Percentiles rank a stretch among this genome's conserved stretches.
These are phyloP conservation scores for Rhizoclosmatium globosum DNA, from an alignment of 192 early-diverging fungal species.

Conservation along the genomic window DNA sequence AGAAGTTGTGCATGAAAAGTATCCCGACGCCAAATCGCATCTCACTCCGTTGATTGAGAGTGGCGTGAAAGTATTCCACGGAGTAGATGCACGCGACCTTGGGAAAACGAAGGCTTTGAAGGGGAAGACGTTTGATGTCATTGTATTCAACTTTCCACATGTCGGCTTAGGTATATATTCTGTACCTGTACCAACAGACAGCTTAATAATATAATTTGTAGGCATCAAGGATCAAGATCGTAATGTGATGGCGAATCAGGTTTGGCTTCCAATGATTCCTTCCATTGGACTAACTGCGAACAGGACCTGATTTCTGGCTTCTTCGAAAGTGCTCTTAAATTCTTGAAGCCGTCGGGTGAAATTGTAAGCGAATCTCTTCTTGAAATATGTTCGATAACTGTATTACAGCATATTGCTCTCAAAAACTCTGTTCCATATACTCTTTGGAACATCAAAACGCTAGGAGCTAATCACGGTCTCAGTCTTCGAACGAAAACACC, in stretches of 20 bases:
- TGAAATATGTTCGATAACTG: not conserved
- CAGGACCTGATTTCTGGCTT: conserved; percentile 41
- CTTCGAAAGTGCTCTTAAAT: conserved; percentile 29
- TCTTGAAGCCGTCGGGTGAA: conserved; percentile 21
- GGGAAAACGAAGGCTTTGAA: conserved; percentile 61
- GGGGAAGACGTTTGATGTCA: conserved; percentile 71
- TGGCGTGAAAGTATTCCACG: conserved; percentile 76
- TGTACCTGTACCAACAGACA: not conserved
- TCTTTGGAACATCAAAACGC: conserved; percentile 81
- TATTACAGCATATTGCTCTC: conserved; percentile 69
- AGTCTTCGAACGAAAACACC: conserved; percentile 49
- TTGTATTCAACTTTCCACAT: conserved; percentile 98
- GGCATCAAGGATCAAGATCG: conserved; percentile 94
- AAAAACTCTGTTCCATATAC: conserved; percentile 90
- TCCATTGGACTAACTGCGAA: too few relatives aligned
- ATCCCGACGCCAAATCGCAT: conserved; percentile 74
- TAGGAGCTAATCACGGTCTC: conserved; percentile 76
- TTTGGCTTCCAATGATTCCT: too few relatives aligned
- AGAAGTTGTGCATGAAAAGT: conserved; percentile 75
- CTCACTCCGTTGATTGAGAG: conserved; percentile 66
- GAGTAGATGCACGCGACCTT: conserved; percentile 81
- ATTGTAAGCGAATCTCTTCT: conserved; percentile 9
- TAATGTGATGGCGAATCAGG: conserved; percentile 85
- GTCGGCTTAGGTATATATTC: conserved; percentile 59
- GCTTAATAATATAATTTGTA: conserved; percentile 14